phyloP scores from a whole-genome alignment of 306 rosid species.

The Citrullus colocynthis region DNA sequence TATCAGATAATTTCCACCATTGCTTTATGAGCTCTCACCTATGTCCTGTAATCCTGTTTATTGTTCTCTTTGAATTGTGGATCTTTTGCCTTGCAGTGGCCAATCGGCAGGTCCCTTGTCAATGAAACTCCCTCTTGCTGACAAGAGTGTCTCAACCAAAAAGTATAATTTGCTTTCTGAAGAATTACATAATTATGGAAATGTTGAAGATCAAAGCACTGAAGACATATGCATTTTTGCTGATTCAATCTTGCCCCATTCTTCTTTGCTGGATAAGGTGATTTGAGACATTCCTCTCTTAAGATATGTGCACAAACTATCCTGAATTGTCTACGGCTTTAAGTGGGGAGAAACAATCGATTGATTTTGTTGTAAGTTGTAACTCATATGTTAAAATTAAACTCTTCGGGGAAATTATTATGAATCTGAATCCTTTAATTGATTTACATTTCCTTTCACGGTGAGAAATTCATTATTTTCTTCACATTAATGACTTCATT shows the following conservation, averaged over 20 bases:
- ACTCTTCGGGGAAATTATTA: neutral
- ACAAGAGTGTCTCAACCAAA: slow-evolving; percentile 13
- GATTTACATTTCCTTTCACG: neutral
- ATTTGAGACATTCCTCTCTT: neutral
- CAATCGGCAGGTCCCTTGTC: slow-evolving; percentile 48
- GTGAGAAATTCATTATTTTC: neutral
- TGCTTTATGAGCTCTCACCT: neutral
- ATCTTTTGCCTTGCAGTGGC: slow-evolving; percentile 46
- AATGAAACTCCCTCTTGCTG: slow-evolving; percentile 35
- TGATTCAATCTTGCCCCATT: slow-evolving; percentile 21
- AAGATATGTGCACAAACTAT: neutral
- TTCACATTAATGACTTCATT: neutral
- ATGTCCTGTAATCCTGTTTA: neutral
- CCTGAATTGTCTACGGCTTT: neutral
- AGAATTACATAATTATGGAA: slow-evolving; percentile 15
- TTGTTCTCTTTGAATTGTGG: neutral
- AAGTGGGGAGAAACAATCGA: neutral
- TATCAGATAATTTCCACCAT: neutral
- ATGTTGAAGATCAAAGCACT: slow-evolving; percentile 16
- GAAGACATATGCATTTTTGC: slow-evolving; percentile 18
- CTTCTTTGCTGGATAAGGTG: slow-evolving; percentile 41
- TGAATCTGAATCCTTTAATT: neutral
- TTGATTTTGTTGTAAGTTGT: neutral
- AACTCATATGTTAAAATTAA: neutral
- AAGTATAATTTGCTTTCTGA: slow-evolving; percentile 18